These are phyloP conservation scores for Fagopyrum homotropicum DNA, from an alignment of 148 eudicot species.

Conservation along the genomic window DNA sequence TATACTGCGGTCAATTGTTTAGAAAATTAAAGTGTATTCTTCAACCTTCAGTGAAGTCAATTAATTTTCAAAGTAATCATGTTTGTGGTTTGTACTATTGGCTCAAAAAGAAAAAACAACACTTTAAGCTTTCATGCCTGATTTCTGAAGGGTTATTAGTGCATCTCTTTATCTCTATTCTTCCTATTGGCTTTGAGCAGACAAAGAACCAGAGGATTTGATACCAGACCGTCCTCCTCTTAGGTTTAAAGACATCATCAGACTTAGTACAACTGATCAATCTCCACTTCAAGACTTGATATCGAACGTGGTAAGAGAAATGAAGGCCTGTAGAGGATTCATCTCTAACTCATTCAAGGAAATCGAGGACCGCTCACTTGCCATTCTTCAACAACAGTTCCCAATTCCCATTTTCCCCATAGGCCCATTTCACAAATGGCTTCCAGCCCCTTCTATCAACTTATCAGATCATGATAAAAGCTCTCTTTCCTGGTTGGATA, in stretches of 20 bases:
- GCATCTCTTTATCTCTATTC: not conserved
- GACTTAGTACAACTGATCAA: not conserved
- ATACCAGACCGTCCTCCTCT: conserved; percentile 25
- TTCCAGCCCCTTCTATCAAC: conserved; percentile 16
- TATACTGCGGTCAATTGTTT: too few relatives aligned
- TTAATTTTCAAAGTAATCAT: too few relatives aligned
- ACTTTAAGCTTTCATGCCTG: too few relatives aligned
- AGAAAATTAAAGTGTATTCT: too few relatives aligned
- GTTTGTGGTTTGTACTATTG: too few relatives aligned
- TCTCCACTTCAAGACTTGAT: conserved; percentile 12
- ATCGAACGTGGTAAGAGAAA: conserved; percentile 9
- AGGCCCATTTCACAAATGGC: conserved; percentile 28
- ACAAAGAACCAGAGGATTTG: conserved; percentile 16
- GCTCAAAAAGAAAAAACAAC: too few relatives aligned
- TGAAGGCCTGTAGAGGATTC: conserved; percentile 17
- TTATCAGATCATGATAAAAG: conserved; percentile 19
- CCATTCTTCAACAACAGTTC: not conserved
- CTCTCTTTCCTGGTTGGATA: conserved; percentile 35
- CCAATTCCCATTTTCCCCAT: conserved; percentile 25
- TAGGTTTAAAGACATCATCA: conserved; percentile 25
- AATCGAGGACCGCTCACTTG: conserved; percentile 16
- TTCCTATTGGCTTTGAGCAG: conserved; percentile 27
- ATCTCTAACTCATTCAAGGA: conserved; percentile 33
- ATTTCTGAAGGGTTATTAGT: too few relatives aligned
- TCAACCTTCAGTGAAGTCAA: too few relatives aligned